Base-by-base conservation (phyloP, 495 filamentous ascomycete species). In the Daldinia childiae region DNA sequence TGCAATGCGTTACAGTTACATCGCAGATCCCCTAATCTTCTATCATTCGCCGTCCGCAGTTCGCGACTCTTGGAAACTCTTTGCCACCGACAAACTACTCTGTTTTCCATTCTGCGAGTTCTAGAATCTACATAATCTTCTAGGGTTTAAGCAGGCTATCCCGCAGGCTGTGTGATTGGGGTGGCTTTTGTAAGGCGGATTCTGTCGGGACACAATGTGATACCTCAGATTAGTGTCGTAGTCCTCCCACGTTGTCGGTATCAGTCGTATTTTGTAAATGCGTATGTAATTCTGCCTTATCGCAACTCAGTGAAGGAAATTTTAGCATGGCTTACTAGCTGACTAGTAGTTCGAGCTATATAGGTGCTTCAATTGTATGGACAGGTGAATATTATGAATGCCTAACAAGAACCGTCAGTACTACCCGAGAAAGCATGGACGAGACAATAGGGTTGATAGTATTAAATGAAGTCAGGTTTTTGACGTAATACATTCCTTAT, bases 1-100 rank as follows among this genome's bases (percentile, higher is more conserved):
- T 72, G 64, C 69, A 24, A 64, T 72, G 65, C 65, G 70, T 43
- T 73, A 58, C 50, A 12, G 65, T 73, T 43, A 29, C 51, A 73
- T 69, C 48, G 70, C 65, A 73, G 70, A 43, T 66, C 30, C 58
- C 52, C 39, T 30, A 62, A 38, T 29, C 36, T 29, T 48, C 71
- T 36, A 43, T 60, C 43, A 73, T 73, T 73, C 58, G 71, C 71
- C 32, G 58, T 45, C 66, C 66, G 62, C 62, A 14, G 43, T 59
- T 66, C 62, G 32, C 51, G n/a, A 66, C 36, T 45, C 58, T 32
- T 30, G 41, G 58, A 45, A 45, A 52, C 21, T 38, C 57, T 24
- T 68, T 24, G 62, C 66, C 71, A 69, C 62, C 24, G 51, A 55
- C 29, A 62, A 73, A 66, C 52, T 39, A n/a, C 43, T 45, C 27